Evolutionary conservation across 164 flowering plant genomes (phyloP).

Genomic region (Echeveria elegans): DNA sequence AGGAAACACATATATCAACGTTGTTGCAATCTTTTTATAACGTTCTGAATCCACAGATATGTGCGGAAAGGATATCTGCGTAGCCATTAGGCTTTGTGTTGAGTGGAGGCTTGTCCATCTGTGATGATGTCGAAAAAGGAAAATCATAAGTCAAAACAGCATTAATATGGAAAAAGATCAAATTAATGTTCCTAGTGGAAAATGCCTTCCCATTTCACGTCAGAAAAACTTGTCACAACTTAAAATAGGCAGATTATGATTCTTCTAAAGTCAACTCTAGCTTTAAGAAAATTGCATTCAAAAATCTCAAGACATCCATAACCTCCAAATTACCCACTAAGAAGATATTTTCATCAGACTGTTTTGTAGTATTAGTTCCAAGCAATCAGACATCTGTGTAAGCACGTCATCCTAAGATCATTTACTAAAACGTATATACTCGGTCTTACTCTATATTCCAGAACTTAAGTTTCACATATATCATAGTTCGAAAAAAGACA

Average conservation of each 20-base stretch:
- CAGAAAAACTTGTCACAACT: background rate
- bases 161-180: background rate
- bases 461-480: too few species aligned
- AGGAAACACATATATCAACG: background rate
- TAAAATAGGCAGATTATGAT: background rate
- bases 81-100: background rate
- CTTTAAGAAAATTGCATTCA: too few species aligned
- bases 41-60: conserved; percentile 13
- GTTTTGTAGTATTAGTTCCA: too few species aligned
- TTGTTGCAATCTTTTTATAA: background rate
- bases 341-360: too few species aligned
- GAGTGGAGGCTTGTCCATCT: background rate
- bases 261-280: background rate
- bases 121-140: conserved; percentile 2
- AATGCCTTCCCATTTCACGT: background rate
- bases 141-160: conserved; percentile 8
- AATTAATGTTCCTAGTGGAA: background rate
- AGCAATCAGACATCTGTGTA: too few species aligned
- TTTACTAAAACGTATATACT: too few species aligned
- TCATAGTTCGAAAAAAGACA: background rate
- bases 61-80: background rate
- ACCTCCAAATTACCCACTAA: too few species aligned
- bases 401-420: too few species aligned
- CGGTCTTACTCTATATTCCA: too few species aligned
- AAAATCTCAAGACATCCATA: too few species aligned